These are phyloP conservation scores for Pterocarpus macrocarpus DNA, from an alignment of 306 rosid species.

Conservation along the genomic window DNA sequence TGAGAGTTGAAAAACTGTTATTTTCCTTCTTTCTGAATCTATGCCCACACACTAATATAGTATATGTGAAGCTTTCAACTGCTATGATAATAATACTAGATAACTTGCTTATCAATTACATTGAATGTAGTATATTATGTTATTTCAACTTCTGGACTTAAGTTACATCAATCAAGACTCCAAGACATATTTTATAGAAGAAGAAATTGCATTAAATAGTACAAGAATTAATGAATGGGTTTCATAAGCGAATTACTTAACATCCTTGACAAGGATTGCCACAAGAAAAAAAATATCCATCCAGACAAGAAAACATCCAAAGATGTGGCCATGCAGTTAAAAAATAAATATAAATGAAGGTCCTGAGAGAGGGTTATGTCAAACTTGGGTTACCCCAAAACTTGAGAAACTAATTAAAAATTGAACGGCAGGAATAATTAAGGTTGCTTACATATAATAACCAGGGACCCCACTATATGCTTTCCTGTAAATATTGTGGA, in stretches of 20 bases:
- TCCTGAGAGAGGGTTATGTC: slow-evolving; percentile 31
- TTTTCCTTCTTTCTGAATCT: background rate
- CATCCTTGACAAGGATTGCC: slow-evolving; percentile 49
- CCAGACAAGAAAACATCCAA: slow-evolving; percentile 53
- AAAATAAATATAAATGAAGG: slow-evolving; percentile 18
- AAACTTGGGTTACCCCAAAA: slow-evolving; percentile 45
- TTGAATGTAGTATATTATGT: background rate
- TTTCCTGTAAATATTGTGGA: slow-evolving; percentile 16
- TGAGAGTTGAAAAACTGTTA: slow-evolving; percentile 47
- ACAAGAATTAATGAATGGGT: slow-evolving; percentile 24
- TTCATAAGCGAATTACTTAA: slow-evolving; percentile 41
- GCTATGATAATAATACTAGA: slow-evolving; percentile 31
- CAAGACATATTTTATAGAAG: slow-evolving; percentile 34
- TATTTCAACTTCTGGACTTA: slow-evolving; percentile 37
- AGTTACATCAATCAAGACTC: slow-evolving; percentile 45
- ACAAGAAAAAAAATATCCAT: slow-evolving; percentile 42
- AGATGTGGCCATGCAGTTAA: background rate
- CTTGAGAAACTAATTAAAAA: slow-evolving; percentile 9
- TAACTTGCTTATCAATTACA: slow-evolving; percentile 39
- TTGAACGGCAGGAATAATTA: slow-evolving; percentile 24
- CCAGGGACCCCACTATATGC: background rate
- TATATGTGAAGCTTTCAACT: slow-evolving; percentile 56
- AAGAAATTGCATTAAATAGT: slow-evolving; percentile 38
- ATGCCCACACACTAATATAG: slow-evolving; percentile 11
- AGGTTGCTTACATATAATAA: slow-evolving; percentile 37